Conservation (phyloP, 768 basidiomycete genomes). For the Kwoniella sp. region DNA sequence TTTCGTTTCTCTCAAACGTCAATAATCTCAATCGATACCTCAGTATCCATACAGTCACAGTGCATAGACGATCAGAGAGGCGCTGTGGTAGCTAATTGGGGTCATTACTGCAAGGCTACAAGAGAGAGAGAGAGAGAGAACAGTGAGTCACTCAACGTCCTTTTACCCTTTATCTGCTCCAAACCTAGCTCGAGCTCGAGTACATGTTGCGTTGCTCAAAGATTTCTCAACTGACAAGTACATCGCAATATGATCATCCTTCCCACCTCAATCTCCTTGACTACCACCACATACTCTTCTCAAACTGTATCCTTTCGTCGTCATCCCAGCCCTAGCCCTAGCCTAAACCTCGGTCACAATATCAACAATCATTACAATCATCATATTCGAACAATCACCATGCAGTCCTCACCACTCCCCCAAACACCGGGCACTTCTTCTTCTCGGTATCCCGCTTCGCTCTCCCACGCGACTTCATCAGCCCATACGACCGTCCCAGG, state of each 20-base stretch:
- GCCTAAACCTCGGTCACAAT: neutral
- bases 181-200: neutral
- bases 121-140: neutral
- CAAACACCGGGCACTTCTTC: constrained; percentile 5
- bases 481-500: constrained; percentile 5
- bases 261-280: neutral
- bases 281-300: neutral
- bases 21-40: no score
- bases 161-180: neutral
- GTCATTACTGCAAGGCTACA: neutral
- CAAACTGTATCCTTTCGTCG: neutral
- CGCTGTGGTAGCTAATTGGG: no score
- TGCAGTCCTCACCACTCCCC: constrained; percentile 1
- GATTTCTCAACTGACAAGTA: no score
- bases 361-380: no score
- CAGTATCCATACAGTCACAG: no score
- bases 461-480: constrained; percentile 26
- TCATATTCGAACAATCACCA: neutral
- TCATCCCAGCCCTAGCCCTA: constrained; percentile 3
- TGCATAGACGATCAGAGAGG: no score
- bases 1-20: neutral
- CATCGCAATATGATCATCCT: neutral
- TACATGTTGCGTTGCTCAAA: neutral
- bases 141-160: neutral
- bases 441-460: constrained; percentile 30